Conservation (phyloP, 164 flowering plant species). For the Platanus orientalis region DNA sequence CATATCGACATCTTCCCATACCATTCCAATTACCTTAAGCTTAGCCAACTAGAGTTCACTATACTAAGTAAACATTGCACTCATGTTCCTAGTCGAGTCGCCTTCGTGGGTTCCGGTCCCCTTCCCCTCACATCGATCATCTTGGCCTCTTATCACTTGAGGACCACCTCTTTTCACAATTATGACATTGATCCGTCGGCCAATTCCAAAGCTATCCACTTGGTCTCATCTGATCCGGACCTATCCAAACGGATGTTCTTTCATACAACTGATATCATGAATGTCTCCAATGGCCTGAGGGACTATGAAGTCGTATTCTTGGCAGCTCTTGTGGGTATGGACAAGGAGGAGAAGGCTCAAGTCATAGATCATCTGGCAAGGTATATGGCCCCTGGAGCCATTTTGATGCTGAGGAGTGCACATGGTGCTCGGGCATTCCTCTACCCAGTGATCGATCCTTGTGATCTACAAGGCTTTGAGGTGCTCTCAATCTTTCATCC, state of each 20-base stretch:
- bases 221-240: conserved; percentile 58
- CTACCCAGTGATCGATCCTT: conserved; percentile 73
- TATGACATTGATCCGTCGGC: conserved; percentile 70
- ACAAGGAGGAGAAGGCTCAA: conserved; percentile 50
- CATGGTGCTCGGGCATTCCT: conserved; percentile 88
- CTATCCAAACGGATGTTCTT: conserved; percentile 65
- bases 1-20: conserved; percentile 74
- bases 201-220: conserved; percentile 47
- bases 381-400: too few species aligned
- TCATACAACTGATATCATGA: conserved; percentile 58
- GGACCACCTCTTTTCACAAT: conserved; percentile 58
- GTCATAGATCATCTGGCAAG: conserved; percentile 55
- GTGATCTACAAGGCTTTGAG: conserved; percentile 72
- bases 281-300: too few species aligned
- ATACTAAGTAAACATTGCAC: conserved; percentile 42
- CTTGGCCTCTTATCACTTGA: conserved; percentile 61
- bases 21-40: too few species aligned
- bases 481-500: conserved; percentile 79
- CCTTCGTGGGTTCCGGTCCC: conserved; percentile 94
- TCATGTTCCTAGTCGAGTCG: conserved; percentile 45
- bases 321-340: too few species aligned
- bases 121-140: conserved; percentile 85
- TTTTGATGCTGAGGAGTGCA: conserved; percentile 82
- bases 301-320: too few species aligned
- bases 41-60: conserved; percentile 52